Evolutionary conservation across 176 grass and related monocot genomes (phyloP).

Genomic region (Oryza meyeriana): DNA sequence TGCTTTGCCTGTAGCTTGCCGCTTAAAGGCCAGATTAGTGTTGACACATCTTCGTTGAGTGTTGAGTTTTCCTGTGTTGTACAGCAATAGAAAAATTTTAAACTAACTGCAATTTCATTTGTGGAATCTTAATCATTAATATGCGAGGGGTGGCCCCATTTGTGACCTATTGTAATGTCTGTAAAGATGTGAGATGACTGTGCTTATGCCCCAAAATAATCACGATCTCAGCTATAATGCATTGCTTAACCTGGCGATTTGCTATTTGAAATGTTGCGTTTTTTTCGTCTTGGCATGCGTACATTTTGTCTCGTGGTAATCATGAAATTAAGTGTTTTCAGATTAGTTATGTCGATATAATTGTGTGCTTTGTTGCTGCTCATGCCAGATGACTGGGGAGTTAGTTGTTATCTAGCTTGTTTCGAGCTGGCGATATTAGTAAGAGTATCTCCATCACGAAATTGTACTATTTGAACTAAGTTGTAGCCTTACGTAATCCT

Average conservation of each 20-base stretch:
- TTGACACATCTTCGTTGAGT: slow-evolving; percentile 15
- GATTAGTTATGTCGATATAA: no score
- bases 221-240: background rate
- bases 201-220: background rate
- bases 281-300: no score
- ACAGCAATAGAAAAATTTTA: slow-evolving; percentile 34
- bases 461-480: no score
- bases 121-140: background rate
- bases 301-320: no score
- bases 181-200: background rate
- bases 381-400: no score
- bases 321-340: no score
- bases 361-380: no score
- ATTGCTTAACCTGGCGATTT: background rate
- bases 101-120: background rate
- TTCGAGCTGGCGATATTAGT: no score
- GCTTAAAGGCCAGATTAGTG: slow-evolving; percentile 30
- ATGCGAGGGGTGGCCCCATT: background rate
- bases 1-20: slow-evolving; percentile 37
- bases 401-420: no score
- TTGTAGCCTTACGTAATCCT: no score
- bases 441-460: no score
- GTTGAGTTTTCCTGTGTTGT: slow-evolving; percentile 39
- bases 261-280: background rate
- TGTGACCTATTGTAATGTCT: background rate